A percentile compares a stretch with the other conserved stretches of the same genome.
Conservation (phyloP, 1,284 basidiomycete species). For the Leccinum subspadiceum region DNA sequence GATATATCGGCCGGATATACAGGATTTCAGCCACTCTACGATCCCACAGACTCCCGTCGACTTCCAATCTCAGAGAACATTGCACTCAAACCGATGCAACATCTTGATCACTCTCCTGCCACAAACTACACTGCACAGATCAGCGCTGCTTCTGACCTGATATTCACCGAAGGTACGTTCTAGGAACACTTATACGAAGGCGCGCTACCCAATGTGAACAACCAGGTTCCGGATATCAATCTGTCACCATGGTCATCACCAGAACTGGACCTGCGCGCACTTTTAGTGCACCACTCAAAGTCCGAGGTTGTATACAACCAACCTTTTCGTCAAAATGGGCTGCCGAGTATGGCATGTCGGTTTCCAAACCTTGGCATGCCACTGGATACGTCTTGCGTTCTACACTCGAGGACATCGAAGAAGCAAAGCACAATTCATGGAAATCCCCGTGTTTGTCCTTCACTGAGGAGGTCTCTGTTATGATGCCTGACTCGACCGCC, state of each 20-base stretch:
- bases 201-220: background rate
- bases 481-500: constrained; percentile 7
- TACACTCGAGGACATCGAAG: background rate
- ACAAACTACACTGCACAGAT: constrained; percentile 7
- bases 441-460: background rate
- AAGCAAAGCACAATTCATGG: background rate
- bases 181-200: background rate
- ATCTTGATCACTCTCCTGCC: background rate
- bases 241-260: background rate
- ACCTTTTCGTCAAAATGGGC: constrained; percentile 8
- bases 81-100: background rate
- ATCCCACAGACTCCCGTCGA: background rate
- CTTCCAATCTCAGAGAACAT: background rate
- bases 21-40: constrained; percentile 5
- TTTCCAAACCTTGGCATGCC: background rate
- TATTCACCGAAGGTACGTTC: constrained; percentile 4
- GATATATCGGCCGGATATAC: constrained; percentile 6
- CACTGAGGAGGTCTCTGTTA: background rate
- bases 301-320: background rate
- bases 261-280: constrained; percentile 9
- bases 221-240: background rate
- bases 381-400: background rate
- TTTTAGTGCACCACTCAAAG: constrained; percentile 2
- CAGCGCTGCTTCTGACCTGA: background rate
- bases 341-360: background rate